Percentiles rank a stretch among this genome's conserved stretches.
phyloP scores from a whole-genome alignment of 2,329 filamentous ascomycete genomes.

The Fusarium falciforme region DNA sequence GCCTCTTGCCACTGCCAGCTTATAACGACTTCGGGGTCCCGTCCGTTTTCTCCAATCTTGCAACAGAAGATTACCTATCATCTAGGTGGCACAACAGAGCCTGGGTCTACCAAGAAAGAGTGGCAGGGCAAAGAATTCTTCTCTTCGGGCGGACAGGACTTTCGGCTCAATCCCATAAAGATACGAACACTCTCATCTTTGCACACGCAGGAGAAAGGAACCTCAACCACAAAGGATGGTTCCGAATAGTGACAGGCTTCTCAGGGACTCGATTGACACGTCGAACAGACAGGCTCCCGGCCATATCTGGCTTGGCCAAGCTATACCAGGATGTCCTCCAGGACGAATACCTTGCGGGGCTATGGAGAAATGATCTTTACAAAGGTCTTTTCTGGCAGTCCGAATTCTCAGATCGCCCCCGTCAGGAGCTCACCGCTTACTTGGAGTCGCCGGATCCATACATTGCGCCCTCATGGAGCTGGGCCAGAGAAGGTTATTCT shows the following conservation, averaged over 20 bases:
- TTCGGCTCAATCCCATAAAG: background rate
- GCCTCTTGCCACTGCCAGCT: background rate
- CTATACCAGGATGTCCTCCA: background rate
- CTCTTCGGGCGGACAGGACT: background rate
- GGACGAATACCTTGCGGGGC: background rate
- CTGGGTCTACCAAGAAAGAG: background rate
- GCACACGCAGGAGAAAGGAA: background rate
- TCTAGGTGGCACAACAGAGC: background rate
- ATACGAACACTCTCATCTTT: background rate
- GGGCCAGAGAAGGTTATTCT: background rate
- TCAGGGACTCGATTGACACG: background rate
- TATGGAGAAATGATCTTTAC: slow-evolving; percentile 8
- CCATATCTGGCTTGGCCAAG: background rate
- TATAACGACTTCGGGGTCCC: too few relatives aligned
- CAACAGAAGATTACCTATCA: background rate
- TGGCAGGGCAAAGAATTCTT: background rate
- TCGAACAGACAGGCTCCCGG: background rate
- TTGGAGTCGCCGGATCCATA: background rate
- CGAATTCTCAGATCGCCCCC: background rate
- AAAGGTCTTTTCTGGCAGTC: background rate
- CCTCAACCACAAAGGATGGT: background rate
- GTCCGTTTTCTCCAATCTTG: too few relatives aligned
- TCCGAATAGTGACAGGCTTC: background rate
- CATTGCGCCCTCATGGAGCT: background rate
- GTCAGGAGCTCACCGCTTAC: background rate